Evolutionary conservation across 2,329 filamentous ascomycete genomes (phyloP), one percentile per base, ranked within the genome.

Genomic region (Nemania diffusa): DNA sequence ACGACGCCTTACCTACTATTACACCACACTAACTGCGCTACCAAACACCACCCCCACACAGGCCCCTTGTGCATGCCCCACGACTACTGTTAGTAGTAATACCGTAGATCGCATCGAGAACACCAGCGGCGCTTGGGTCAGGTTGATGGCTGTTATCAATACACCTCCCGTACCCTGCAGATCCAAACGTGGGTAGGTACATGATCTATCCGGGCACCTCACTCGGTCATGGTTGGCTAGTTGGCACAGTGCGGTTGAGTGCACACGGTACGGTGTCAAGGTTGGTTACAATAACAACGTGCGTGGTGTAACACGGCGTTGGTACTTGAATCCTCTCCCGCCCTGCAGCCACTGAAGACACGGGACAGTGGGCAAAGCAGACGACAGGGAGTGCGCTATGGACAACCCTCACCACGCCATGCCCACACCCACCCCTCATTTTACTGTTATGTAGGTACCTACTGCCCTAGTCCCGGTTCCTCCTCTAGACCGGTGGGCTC

Each of bases 311-410:
- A 40, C 53, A 62, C 40, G 40, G 32, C 40, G 60, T 57, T 62
- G 60, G 59, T 48, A 55, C 59, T n/a, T 62, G 27, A 32, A 62
- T 56, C 59, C 59, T 62, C 59, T 62, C 59, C 59, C 59, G 59
- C 50, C 20, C 42, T 63, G 51, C 60, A 63, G 52, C 51, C 60
- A 63, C 40, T 42, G 37, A 48, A 40, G 51, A 32, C 59, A 62
- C 51, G 59, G 51, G 46, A 62, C 51, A 62, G 48, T 26, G 48
- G 59, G 59, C 29, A 22, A 55, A 48, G 37, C 29, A 51, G 24
- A 24, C 24, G 24, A 13, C 24, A 51, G 20, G n/a, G 29, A 15
- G 57, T 20, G 29, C 27, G 44, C 29, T 59, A 58, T 26, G 51
- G 29, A 58, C 56, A 58, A 24, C 56, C 56, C 55, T 15, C 27